A percentile compares a stretch with the other conserved stretches of the same genome.
Conservation (phyloP, 306 rosid genomes). For the Citrullus colocynthis region DNA sequence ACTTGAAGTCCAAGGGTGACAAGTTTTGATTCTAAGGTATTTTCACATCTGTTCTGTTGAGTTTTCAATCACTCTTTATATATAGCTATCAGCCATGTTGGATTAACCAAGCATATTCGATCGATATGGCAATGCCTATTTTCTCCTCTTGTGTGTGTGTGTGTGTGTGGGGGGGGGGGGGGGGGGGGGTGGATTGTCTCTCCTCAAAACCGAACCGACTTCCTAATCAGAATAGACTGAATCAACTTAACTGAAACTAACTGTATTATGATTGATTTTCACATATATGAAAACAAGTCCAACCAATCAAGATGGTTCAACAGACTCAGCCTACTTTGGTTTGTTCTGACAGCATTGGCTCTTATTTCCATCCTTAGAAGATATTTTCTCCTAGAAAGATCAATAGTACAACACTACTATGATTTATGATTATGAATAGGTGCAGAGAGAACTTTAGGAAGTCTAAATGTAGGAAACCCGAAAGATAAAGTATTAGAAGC, state of each 20-base stretch:
- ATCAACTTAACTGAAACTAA: background rate
- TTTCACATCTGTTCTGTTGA: background rate
- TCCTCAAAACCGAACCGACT: background rate
- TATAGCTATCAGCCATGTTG: background rate
- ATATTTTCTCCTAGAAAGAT: background rate
- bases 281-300: background rate
- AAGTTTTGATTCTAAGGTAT: constrained; percentile 3
- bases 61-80: background rate
- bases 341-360: background rate
- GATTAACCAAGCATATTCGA: background rate
- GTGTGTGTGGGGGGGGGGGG: too few species aligned
- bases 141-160: background rate
- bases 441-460: background rate
- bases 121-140: background rate
- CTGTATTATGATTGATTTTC: background rate
- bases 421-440: background rate
- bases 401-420: background rate
- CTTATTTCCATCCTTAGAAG: background rate
- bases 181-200: background rate
- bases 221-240: background rate
- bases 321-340: background rate
- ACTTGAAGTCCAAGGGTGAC: background rate
- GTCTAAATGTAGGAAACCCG: background rate
- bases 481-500: background rate
- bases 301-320: background rate